phyloP scores from a whole-genome alignment of 2,329 filamentous ascomycete species.

The Calonectria ilicicola region DNA sequence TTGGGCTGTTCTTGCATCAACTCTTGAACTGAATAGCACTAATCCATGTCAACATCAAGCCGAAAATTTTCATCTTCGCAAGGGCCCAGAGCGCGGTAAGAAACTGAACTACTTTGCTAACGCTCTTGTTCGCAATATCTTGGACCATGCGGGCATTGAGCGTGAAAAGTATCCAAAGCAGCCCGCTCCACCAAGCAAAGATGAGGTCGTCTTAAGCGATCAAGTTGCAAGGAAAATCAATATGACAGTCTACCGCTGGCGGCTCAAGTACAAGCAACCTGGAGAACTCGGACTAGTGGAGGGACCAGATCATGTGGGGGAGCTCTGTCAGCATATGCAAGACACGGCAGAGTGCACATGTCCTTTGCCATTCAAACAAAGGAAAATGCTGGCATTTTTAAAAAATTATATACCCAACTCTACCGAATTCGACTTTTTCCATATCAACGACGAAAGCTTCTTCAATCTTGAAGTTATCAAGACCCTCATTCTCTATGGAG shows the following conservation, averaged over 20 bases:
- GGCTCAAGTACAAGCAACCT: not conserved
- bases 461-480: not conserved
- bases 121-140: not conserved
- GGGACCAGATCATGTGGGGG: not conserved
- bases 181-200: not conserved
- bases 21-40: slow-evolving; percentile 5
- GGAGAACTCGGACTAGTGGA: not conserved
- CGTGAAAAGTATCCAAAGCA: not conserved
- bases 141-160: not conserved
- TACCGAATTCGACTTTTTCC: not conserved
- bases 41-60: slow-evolving; percentile 25
- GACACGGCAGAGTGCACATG: not conserved
- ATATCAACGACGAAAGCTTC: not conserved
- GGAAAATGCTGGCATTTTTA: not conserved
- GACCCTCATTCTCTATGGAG: not conserved
- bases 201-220: not conserved
- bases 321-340: not conserved
- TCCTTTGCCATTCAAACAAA: not conserved
- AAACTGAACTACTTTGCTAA: not conserved
- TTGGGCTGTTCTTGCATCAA: slow-evolving; percentile 22
- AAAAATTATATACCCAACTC: not conserved
- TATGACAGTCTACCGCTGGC: not conserved
- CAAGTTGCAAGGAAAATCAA: not conserved
- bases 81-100: not conserved
- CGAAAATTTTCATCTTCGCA: slow-evolving; percentile 12